These are phyloP conservation scores for Nigrospora osmanthi DNA, from an alignment of 2,329 filamentous ascomycete species.

Conservation along the genomic window DNA sequence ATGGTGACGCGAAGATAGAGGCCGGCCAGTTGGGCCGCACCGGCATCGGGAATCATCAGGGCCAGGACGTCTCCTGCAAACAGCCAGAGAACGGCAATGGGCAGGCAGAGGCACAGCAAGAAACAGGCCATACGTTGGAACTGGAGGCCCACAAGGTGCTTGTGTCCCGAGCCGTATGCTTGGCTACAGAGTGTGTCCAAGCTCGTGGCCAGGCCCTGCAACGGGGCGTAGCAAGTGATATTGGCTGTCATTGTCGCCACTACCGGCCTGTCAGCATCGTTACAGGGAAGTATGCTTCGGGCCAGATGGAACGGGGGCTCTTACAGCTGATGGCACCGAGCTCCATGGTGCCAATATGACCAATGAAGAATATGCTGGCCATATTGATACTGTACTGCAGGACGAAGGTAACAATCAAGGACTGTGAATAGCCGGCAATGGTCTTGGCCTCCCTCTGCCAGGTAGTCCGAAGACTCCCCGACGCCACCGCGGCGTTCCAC, in stretches of 20 bases:
- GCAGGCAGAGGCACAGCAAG: slow-evolving; percentile 61
- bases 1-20: slow-evolving; percentile 65
- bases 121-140: slow-evolving; percentile 77
- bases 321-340: slow-evolving; percentile 54
- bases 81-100: slow-evolving; percentile 63
- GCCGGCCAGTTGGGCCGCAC: slow-evolving; percentile 65
- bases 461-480: slow-evolving; percentile 77
- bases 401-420: slow-evolving; percentile 66
- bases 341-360: slow-evolving; percentile 64
- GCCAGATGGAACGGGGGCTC: slow-evolving; percentile 3
- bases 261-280: slow-evolving; percentile 12
- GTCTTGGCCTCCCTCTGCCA: slow-evolving; percentile 88
- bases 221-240: slow-evolving; percentile 70
- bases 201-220: slow-evolving; percentile 80
- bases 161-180: slow-evolving; percentile 86
- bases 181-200: slow-evolving; percentile 91
- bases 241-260: slow-evolving; percentile 72
- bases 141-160: slow-evolving; percentile 78
- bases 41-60: slow-evolving; percentile 60
- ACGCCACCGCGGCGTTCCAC: slow-evolving; percentile 79
- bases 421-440: slow-evolving; percentile 61
- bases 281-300: background rate
- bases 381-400: slow-evolving; percentile 83
- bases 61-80: slow-evolving; percentile 58
- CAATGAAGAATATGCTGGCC: slow-evolving; percentile 71